Conservation (phyloP, 1,284 basidiomycete genomes). For the Porogramme epimiltina region DNA sequence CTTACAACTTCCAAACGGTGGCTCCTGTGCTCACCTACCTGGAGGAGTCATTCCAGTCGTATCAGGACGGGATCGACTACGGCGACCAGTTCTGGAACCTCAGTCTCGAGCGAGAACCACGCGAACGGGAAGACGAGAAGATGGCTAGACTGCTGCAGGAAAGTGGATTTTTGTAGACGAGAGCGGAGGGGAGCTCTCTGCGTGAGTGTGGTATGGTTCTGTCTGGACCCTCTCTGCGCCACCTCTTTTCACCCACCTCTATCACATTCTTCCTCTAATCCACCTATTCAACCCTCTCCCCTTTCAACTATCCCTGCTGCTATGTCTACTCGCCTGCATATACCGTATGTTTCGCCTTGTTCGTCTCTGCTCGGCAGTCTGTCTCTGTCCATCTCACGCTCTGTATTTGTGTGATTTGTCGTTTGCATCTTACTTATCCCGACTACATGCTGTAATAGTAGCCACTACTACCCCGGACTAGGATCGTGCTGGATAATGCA, state of each 20-base stretch:
- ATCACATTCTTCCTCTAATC: too few relatives aligned
- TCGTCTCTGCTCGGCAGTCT: slow-evolving; percentile 5
- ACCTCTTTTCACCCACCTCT: slow-evolving; percentile 1
- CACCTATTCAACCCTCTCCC: too few relatives aligned
- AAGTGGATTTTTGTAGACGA: slow-evolving; percentile 75
- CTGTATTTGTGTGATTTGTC: slow-evolving; percentile 21
- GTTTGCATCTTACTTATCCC: slow-evolving; percentile 24
- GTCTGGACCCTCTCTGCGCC: slow-evolving; percentile 1
- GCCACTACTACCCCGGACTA: slow-evolving; percentile 24
- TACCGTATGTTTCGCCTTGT: neutral
- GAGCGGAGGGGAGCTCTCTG: neutral
- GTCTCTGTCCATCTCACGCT: slow-evolving; percentile 16
- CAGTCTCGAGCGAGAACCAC: slow-evolving; percentile 86
- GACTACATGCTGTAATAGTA: slow-evolving; percentile 26
- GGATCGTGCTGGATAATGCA: slow-evolving; percentile 22
- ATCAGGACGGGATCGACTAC: slow-evolving; percentile 49
- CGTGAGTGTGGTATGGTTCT: slow-evolving; percentile 2
- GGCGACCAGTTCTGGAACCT: slow-evolving; percentile 79
- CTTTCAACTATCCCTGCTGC: too few relatives aligned
- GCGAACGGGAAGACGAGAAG: slow-evolving; percentile 92
- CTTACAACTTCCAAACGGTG: slow-evolving; percentile 84
- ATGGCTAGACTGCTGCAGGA: slow-evolving; percentile 88
- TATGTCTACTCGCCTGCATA: neutral
- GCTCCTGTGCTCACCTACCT: slow-evolving; percentile 75
- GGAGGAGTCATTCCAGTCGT: slow-evolving; percentile 74